Evolutionary conservation across 2,329 filamentous ascomycete genomes (phyloP), one percentile per base, ranked within the genome.

Genomic region (Aaosphaeria arxii): DNA sequence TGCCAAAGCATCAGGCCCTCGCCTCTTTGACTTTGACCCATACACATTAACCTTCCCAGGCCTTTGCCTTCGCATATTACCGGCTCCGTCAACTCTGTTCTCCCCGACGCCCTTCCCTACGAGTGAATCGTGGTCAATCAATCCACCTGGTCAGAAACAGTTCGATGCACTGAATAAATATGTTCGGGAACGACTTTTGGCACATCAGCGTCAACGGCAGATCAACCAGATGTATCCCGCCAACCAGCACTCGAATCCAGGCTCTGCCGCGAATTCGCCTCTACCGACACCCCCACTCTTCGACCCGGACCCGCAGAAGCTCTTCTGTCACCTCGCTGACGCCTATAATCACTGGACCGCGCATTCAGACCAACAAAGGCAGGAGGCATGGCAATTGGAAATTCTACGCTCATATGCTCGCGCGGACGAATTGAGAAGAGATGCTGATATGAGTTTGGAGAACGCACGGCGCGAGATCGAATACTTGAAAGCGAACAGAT

Each of bases 31-130:
- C 55, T 95, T 96, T 71, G 89, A 96, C 56, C 87, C 92, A 32
- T 82, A 91, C 51, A 79, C 87, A 5, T 83, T 95, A 66, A 90
- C 90, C 50, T 96, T 96, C 61, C 90, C 91, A 5, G 85, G 88
- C 5, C 79, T 97, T 38, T 90, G 87, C 33, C 81, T 96, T 7
- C 88, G 87, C 54, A 86, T 92, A 56, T 82, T 97, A 1, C 83
- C 87, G 33, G 79, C 88, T 7, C 90, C 91, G 3, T 85, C 89
- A 4, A 94, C 89, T 0, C 77, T 96, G 5, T 92, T 91, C 72
- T 87, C 89, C 7, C 82, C 86, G 1, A 89, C 86, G 5, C 89
- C 91, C 30, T 87, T 95, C 61, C 78, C 90, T 1, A 89, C 87
- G 0, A 77, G 83, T 17, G 83, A 85, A 3, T 94, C 89, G 0